phyloP scores from a whole-genome alignment of 257 asterid genomes.

The Solanum raphanifolium region DNA sequence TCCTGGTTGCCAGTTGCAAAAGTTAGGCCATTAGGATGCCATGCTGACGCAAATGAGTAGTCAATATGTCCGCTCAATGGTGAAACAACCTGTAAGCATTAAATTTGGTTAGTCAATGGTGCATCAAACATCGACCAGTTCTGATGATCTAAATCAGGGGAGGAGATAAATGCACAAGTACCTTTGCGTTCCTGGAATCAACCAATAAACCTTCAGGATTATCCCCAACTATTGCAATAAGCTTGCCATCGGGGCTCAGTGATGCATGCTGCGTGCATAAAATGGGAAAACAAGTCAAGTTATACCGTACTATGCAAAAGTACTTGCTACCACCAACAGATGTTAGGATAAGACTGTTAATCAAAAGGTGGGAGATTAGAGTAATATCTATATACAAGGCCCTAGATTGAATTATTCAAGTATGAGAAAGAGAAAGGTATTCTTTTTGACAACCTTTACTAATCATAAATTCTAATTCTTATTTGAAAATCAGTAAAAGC shows the following conservation, averaged over 20 bases:
- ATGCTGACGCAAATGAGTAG: constrained; percentile 87
- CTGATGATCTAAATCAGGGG: neutral
- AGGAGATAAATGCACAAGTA: constrained; percentile 11
- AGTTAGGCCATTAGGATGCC: constrained; percentile 81
- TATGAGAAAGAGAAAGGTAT: neutral
- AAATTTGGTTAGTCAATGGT: neutral
- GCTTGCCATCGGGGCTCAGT: constrained; percentile 79
- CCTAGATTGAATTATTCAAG: neutral
- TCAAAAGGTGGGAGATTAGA: neutral
- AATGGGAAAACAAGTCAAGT: neutral
- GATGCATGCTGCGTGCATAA: constrained; percentile 69
- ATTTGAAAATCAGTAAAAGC: neutral
- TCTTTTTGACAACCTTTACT: neutral
- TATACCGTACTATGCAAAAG: neutral
- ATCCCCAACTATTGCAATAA: constrained; percentile 76
- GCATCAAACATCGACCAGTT: neutral
- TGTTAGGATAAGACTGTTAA: neutral
- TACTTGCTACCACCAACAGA: neutral
- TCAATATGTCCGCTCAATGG: constrained; percentile 66
- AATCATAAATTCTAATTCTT: neutral
- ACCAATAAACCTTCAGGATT: constrained; percentile 64
- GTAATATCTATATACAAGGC: neutral
- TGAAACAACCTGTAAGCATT: constrained; percentile 37
- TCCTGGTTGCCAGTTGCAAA: constrained; percentile 98
- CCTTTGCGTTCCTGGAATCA: constrained; percentile 75